These are phyloP conservation scores for Globisporangium irregulare DNA, from an alignment of 352 stramenopile species.

Conservation along the genomic window DNA sequence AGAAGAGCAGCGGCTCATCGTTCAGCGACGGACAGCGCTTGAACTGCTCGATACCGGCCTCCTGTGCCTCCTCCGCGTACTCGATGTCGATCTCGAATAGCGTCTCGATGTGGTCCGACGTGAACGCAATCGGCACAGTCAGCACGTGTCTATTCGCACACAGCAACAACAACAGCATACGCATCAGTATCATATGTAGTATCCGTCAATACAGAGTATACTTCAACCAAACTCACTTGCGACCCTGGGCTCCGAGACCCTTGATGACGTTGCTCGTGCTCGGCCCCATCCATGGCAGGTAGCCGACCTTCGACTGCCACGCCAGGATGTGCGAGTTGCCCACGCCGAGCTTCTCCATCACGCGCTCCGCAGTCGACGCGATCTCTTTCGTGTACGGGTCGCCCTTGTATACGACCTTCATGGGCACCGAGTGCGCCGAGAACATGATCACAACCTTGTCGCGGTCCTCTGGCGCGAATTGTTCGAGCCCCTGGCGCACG, in stretches of 20 bases:
- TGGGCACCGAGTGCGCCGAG: constrained; percentile 87
- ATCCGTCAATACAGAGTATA: neutral
- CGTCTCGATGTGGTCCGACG: constrained; percentile 99
- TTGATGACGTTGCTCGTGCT: constrained; percentile 96
- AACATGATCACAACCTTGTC: constrained; percentile 91
- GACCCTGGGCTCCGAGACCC: constrained; percentile 88
- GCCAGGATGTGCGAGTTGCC: constrained; percentile 87
- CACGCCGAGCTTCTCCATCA: constrained; percentile 66
- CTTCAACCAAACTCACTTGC: constrained; percentile 67
- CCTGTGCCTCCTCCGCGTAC: constrained; percentile 95
- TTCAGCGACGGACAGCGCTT: constrained; percentile 96
- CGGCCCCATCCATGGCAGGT: constrained; percentile 97
- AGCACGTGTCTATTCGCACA: constrained; percentile 80
- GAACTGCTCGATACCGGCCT: constrained; percentile 94
- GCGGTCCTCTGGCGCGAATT: constrained; percentile 88
- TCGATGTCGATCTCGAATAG: constrained; percentile 99
- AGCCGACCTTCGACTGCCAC: constrained; percentile 98
- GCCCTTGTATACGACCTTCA: constrained; percentile 88
- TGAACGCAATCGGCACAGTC: constrained; percentile 98
- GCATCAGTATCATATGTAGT: neutral
- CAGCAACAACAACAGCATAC: constrained; percentile 1
- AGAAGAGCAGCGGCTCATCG: constrained; percentile 92
- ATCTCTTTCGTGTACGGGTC: constrained; percentile 89
- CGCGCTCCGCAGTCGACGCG: constrained; percentile 60
- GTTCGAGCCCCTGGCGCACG: constrained; percentile 90